Evolutionary conservation across 202 grass and related monocot species (phyloP).

Genomic region (Panicum hallii): DNA sequence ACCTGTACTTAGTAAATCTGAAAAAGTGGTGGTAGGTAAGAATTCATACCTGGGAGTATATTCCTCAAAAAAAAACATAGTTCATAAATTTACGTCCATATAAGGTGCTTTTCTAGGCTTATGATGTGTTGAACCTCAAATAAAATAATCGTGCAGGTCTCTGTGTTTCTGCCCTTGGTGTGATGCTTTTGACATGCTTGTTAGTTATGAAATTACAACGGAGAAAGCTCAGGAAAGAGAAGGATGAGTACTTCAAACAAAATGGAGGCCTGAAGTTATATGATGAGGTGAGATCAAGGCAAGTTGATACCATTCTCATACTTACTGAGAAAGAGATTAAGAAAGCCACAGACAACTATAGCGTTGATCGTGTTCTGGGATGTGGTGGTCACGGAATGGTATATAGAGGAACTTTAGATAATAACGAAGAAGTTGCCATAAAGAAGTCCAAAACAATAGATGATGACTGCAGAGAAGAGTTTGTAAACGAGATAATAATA

Average conservation of each 20-base stretch:
- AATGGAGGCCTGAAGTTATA: conserved; percentile 49
- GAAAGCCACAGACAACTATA: conserved; percentile 54
- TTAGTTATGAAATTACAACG: conserved; percentile 42
- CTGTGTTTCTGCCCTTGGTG: neutral
- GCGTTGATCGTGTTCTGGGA: conserved; percentile 39
- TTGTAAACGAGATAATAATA: conserved; percentile 75
- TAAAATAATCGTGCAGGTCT: conserved; percentile 37
- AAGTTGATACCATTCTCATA: conserved; percentile 42
- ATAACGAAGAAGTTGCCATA: conserved; percentile 59
- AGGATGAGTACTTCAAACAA: conserved; percentile 46
- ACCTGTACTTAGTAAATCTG: neutral
- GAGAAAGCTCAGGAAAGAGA: conserved; percentile 47
- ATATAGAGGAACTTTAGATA: conserved; percentile 58
- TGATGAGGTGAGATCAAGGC: conserved; percentile 49
- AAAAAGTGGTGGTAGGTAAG: neutral
- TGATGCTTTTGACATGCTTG: conserved; percentile 30
- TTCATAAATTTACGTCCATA: too few relatives aligned
- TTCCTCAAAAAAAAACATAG: too few relatives aligned
- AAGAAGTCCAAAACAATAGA: conserved; percentile 62
- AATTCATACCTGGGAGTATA: too few relatives aligned
- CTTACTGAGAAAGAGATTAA: conserved; percentile 61
- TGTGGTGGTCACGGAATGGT: conserved; percentile 59
- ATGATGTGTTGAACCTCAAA: too few relatives aligned
- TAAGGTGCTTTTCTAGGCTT: too few relatives aligned
- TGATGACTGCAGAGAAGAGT: conserved; percentile 49